Base-by-base conservation (phyloP, 257 asterid genomes). In the Voacanga thouarsii region DNA sequence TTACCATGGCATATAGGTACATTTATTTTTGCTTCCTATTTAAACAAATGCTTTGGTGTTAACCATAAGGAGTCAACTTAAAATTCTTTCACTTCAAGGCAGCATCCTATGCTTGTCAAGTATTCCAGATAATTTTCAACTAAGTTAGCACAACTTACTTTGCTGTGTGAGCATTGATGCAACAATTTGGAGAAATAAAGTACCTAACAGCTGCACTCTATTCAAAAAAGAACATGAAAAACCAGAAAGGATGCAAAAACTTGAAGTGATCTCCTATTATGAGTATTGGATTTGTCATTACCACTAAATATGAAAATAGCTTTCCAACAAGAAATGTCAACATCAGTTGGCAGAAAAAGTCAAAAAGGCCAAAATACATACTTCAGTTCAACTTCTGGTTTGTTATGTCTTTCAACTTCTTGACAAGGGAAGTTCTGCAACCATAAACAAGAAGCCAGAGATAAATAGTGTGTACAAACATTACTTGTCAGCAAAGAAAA, bases 381-480 rank as follows among this genome's bases (percentile, higher is more conserved):
- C 99, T 95, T 95, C 83, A 95, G 89, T 85, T 95, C 99, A 87
- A 95, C 98, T 85, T 95, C 99, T 49, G 99, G 99, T 79, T 95
- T 95, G 87, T 95, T 95, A 89, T 95, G 99, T 88, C 99, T 89
- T 84, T 95, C 99, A 81, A 95, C 99, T 88, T 95, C 99, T 82
- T 95, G 99, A 77, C 99, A 95, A 37, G 99, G 99, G 83, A 95
- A 95, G 88, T 95, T 95, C 99, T 95, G 91, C 86, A 84, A 79
- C 82, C 81, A 86, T 81, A 74, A 77, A 68, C 80, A 82, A 69
- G 39, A 44, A 64, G 77, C 43, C 50, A 47, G 59, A 66, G 76
- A n/a, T 47, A 9, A 66, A 21, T 44, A 59, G n/a, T 71, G 11
- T 71, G 65, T 21, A 49, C 67, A 33, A 71, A 23, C 69, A 65